phyloP scores from a whole-genome alignment of 148 eudicot genomes.

The Rhododendron simsii region DNA sequence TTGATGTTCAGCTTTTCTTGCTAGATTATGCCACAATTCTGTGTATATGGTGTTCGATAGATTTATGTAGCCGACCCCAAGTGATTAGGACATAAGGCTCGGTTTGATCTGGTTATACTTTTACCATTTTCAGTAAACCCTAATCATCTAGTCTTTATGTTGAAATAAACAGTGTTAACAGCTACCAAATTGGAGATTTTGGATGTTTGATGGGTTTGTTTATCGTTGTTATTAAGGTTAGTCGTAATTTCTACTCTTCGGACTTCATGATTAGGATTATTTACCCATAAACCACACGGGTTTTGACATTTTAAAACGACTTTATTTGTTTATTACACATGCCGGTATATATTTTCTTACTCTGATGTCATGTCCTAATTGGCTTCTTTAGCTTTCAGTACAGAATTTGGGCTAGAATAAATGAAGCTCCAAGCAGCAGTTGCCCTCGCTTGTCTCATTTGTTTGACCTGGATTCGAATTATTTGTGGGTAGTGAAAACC shows the following conservation, averaged over 20 bases:
- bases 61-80: too few species aligned
- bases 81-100: too few species aligned
- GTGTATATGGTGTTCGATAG: not conserved
- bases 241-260: not conserved
- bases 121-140: not conserved
- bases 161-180: not conserved
- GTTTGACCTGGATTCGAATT: conserved; percentile 32
- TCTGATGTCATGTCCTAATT: not conserved
- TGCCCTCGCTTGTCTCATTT: conserved; percentile 35
- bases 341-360: not conserved
- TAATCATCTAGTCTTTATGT: not conserved
- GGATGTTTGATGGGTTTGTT: not conserved
- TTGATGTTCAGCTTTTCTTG: not conserved
- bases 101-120: not conserved
- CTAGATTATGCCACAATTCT: not conserved
- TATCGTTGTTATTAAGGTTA: conserved; percentile 1
- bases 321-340: not conserved
- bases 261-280: not conserved
- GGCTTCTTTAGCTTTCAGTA: conserved; percentile 12
- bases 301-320: not conserved
- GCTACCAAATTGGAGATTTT: not conserved
- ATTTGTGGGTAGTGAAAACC: conserved; percentile 53
- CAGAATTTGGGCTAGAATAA: conserved; percentile 12
- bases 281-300: not conserved
- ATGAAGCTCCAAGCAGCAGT: conserved; percentile 49